phyloP scores from a whole-genome alignment of 768 basidiomycete genomes.

The Termitomyces eurrhizus region DNA sequence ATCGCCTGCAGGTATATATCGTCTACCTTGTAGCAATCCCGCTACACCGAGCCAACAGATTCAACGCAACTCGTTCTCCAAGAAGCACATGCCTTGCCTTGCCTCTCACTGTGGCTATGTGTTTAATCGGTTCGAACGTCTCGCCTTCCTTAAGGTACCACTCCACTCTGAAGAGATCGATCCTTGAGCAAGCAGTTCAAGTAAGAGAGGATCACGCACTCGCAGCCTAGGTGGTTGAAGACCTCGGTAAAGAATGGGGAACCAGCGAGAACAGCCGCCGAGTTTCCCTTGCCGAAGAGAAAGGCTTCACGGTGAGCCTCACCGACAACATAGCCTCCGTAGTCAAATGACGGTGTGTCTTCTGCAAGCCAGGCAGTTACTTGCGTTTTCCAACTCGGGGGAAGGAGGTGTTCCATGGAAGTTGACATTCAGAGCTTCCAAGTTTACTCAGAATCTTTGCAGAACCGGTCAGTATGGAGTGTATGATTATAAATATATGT shows the following conservation, averaged over 20 bases:
- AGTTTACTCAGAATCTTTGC: background rate
- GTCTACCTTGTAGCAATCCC: slow-evolving; percentile 93
- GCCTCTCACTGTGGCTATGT: slow-evolving; percentile 89
- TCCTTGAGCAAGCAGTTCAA: background rate
- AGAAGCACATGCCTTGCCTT: slow-evolving; percentile 84
- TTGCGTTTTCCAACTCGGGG: slow-evolving; percentile 87
- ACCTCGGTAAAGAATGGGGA: slow-evolving; percentile 95
- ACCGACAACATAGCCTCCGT: slow-evolving; percentile 94
- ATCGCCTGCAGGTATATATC: background rate
- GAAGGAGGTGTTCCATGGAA: slow-evolving; percentile 69
- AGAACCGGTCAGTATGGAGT: background rate
- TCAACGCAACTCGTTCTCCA: slow-evolving; percentile 91
- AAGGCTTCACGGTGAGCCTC: slow-evolving; percentile 84
- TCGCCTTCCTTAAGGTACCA: slow-evolving; percentile 92
- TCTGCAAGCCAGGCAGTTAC: slow-evolving; percentile 84
- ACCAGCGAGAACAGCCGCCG: slow-evolving; percentile 80
- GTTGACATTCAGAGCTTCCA: slow-evolving; percentile 22
- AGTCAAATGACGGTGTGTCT: slow-evolving; percentile 95
- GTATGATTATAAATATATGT: no score
- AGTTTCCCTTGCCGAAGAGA: slow-evolving; percentile 85
- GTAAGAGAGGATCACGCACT: slow-evolving; percentile 48
- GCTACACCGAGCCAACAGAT: slow-evolving; percentile 90
- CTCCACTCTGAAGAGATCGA: slow-evolving; percentile 59
- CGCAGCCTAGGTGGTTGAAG: slow-evolving; percentile 84
- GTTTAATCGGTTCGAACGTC: slow-evolving; percentile 72